phyloP scores from a whole-genome alignment of 768 basidiomycete species.

The Hemileccinum rubropunctum region DNA sequence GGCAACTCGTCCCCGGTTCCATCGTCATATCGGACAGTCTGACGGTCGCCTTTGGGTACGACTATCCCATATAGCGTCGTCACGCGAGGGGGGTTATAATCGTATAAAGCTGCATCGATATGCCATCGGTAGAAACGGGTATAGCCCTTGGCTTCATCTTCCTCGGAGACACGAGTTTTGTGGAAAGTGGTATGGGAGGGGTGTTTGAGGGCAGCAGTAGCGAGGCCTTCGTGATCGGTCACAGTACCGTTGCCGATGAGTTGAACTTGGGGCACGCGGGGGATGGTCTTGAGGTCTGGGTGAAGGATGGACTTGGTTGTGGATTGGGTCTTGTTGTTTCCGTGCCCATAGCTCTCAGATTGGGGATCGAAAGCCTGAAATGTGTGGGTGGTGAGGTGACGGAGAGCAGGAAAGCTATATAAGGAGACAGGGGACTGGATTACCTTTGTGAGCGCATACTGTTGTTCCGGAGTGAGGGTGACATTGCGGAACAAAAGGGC shows the following conservation, averaged over 20 bases:
- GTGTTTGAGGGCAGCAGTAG: constrained; percentile 77
- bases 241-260: constrained; percentile 88
- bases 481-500: constrained; percentile 73
- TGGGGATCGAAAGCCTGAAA: constrained; percentile 74
- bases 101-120: constrained; percentile 85
- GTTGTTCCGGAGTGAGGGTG: constrained; percentile 72
- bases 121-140: constrained; percentile 95
- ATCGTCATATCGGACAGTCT: constrained; percentile 78
- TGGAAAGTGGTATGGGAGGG: constrained; percentile 87
- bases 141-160: constrained; percentile 71
- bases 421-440: background rate
- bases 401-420: background rate
- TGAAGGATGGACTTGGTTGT: constrained; percentile 81
- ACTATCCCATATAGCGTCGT: constrained; percentile 80
- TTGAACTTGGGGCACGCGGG: constrained; percentile 85
- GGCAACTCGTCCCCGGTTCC: constrained; percentile 79
- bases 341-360: constrained; percentile 71
- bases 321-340: constrained; percentile 79
- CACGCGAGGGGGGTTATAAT: constrained; percentile 74
- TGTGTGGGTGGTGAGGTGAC: constrained; percentile 3
- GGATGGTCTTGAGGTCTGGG: constrained; percentile 89
- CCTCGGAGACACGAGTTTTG: constrained; percentile 68
- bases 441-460: constrained; percentile 84
- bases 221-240: constrained; percentile 77
- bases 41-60: constrained; percentile 63